A percentile compares a stretch with the other conserved stretches of the same genome.
phyloP scores from a whole-genome alignment of 129 eudicot genomes.

The Centrapalus pauciflorus region DNA sequence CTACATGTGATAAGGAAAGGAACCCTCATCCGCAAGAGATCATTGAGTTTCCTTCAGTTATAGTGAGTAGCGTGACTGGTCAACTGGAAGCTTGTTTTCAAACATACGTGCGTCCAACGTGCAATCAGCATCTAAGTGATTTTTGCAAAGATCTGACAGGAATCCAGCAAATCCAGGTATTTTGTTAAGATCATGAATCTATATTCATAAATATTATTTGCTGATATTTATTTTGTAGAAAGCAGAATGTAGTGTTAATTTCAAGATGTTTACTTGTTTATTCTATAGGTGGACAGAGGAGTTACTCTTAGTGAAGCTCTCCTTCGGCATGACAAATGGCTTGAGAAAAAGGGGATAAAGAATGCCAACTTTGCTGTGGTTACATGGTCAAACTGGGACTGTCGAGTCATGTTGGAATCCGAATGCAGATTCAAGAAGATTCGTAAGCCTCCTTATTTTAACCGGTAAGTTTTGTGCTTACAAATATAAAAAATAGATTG shows the following conservation, averaged over 20 bases:
- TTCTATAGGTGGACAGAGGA: slow-evolving; percentile 88
- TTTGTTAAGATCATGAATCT: neutral
- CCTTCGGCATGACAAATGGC: slow-evolving; percentile 84
- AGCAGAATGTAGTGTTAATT: neutral
- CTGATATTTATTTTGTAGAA: neutral
- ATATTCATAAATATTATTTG: neutral
- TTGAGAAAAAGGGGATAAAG: slow-evolving; percentile 79
- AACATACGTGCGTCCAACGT: slow-evolving; percentile 88
- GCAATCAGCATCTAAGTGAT: slow-evolving; percentile 72
- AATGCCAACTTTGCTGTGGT: slow-evolving; percentile 89
- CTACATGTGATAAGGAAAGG: slow-evolving; percentile 87
- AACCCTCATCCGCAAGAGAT: slow-evolving; percentile 93
- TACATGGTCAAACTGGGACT: slow-evolving; percentile 99
- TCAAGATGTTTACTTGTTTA: neutral
- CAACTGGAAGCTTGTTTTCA: slow-evolving; percentile 91
- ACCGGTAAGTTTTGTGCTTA: slow-evolving; percentile 40
- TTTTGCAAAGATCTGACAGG: slow-evolving; percentile 97
- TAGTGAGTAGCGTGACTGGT: slow-evolving; percentile 83
- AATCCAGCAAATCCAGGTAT: slow-evolving; percentile 93
- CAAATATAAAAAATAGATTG: neutral
- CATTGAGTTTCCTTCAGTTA: slow-evolving; percentile 94
- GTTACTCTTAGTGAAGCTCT: slow-evolving; percentile 84
- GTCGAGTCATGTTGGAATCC: slow-evolving; percentile 90
- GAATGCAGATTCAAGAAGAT: slow-evolving; percentile 91
- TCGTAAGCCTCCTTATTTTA: slow-evolving; percentile 86